A percentile compares a stretch with the other conserved stretches of the same genome.
phyloP scores from a whole-genome alignment of 306 rosid species.

The Vicia faba region DNA sequence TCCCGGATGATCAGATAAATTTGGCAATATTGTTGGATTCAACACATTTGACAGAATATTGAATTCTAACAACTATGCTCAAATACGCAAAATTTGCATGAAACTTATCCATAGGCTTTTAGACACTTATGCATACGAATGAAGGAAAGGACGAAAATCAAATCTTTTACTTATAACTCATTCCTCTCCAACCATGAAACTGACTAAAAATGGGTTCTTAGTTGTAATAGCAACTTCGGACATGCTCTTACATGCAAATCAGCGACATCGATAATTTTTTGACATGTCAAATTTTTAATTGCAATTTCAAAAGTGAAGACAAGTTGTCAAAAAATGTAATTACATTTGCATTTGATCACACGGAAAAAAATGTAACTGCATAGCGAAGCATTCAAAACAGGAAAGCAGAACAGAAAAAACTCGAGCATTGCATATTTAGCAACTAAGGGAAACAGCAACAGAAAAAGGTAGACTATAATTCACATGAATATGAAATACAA shows the following conservation, averaged over 20 bases:
- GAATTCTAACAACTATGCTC: not conserved
- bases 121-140: constrained; percentile 16
- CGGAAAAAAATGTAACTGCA: not conserved
- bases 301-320: constrained; percentile 7
- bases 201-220: not conserved
- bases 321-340: not conserved
- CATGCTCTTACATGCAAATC: not conserved
- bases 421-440: not conserved
- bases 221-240: not conserved
- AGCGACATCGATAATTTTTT: not conserved
- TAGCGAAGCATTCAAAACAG: not conserved
- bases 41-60: constrained; percentile 10
- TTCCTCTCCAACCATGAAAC: constrained; percentile 6
- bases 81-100: not conserved
- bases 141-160: not conserved
- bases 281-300: not conserved
- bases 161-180: not conserved
- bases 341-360: constrained; percentile 20
- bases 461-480: not conserved
- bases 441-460: not conserved
- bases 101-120: constrained; percentile 3
- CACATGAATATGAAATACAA: not conserved
- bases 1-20: not conserved
- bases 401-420: constrained; percentile 7
- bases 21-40: not conserved